Base-by-base conservation (phyloP, 192 early-diverging fungal species). In the Backusella westeae region DNA sequence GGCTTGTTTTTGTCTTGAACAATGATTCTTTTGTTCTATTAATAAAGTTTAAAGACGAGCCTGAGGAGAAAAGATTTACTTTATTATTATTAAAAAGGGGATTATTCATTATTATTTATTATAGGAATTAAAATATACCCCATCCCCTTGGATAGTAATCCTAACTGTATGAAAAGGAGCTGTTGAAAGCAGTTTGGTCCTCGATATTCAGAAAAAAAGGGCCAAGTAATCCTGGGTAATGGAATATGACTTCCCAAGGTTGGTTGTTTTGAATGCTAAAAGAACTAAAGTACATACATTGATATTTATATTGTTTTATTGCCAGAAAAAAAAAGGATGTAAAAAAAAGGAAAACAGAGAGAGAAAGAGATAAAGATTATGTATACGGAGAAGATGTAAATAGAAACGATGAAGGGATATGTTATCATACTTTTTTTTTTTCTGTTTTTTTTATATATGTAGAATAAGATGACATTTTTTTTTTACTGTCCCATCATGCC, bases 401-500 rank as follows among this genome's bases (percentile, higher is more conserved):
- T 10, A 23, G 21, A 59, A 59, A 59, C n/a, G 21, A 59, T 59
- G 53, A 59, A 59, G 53, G 53, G 53, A 59, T n/a, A 12, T 59
- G 9, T 7, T 59, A 59, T 29, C 53, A 23, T 59, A 59, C 53
- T n/a, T n/a, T 59, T 59, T 59, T 59, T 59, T 26, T 59, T 59
- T 53, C 23, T 56, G 19, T 69, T n/a, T 21, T 69, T 69, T 69
- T 69, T 69, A 38, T 21, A 10, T 39, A 10, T 39, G 10, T 39
- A 39, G 38, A 32, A 32, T 26, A 23, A 65, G 10, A 69, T 10
- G 35, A 35, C 15, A n/a, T 6, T 35, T 10, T 68, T 68, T 68
- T 38, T 49, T 75, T 75, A 75, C 41, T 68, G 65, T 19, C 21
- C 75, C 81, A 79, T 74, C 74, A 82, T 78, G 10, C 73, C 81